These are phyloP conservation scores for Sordariomycetes sp. DNA, from an alignment of 2,329 filamentous ascomycete species.

Conservation along the genomic window DNA sequence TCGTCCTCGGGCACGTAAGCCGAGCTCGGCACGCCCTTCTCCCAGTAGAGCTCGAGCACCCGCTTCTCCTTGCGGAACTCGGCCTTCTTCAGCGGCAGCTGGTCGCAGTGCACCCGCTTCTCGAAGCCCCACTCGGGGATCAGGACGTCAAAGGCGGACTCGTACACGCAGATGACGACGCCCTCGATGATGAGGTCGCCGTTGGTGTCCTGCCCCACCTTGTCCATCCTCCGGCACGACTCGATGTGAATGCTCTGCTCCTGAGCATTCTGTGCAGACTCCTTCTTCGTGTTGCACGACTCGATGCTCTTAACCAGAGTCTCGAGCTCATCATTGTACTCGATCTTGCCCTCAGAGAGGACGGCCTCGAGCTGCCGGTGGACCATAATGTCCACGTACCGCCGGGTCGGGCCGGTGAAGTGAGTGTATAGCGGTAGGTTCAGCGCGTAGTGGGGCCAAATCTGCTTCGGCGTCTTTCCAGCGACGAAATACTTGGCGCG, in stretches of 20 bases:
- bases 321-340: constrained; percentile 84
- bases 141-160: constrained; percentile 94
- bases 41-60: constrained; percentile 94
- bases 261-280: constrained; percentile 92
- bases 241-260: constrained; percentile 99
- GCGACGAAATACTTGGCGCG: constrained; percentile 91
- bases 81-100: constrained; percentile 96
- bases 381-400: constrained; percentile 89
- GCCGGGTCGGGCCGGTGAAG: constrained; percentile 88
- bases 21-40: constrained; percentile 95
- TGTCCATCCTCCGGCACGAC: constrained; percentile 91
- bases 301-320: constrained; percentile 83
- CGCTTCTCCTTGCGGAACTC: constrained; percentile 96
- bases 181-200: constrained; percentile 91
- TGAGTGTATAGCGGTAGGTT: constrained; percentile 94
- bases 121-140: constrained; percentile 98
- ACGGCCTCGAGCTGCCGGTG: constrained; percentile 87
- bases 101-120: constrained; percentile 97
- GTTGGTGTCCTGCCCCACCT: constrained; percentile 71
- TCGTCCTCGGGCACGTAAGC: constrained; percentile 96
- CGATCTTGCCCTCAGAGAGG: constrained; percentile 66
- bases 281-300: constrained; percentile 97
- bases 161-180: constrained; percentile 93
- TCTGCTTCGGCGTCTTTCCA: constrained; percentile 62
- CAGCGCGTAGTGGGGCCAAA: constrained; percentile 79